Percentiles rank a stretch among this genome's conserved stretches.
Evolutionary conservation across 2,329 filamentous ascomycete species (phyloP).

Genomic region (Cladophialophora chaetospira): DNA sequence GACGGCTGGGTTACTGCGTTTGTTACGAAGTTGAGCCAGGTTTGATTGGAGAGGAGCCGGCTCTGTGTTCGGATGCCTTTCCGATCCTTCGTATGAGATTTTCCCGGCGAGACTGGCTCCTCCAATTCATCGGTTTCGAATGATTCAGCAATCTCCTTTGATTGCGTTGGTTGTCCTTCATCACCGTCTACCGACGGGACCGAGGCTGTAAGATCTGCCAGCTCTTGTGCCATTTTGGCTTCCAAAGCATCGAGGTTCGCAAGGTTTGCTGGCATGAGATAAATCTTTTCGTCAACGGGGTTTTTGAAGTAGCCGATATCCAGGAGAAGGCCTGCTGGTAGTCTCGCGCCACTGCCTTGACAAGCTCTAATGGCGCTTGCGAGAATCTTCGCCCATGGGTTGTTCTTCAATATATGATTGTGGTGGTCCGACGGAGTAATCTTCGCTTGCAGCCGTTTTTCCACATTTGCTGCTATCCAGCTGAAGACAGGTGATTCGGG

Average conservation of each 20-base stretch:
- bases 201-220: too few species aligned
- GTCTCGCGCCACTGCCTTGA: slow-evolving; percentile 24
- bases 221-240: slow-evolving; percentile 5
- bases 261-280: slow-evolving; percentile 25
- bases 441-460: slow-evolving; percentile 11
- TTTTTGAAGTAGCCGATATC: slow-evolving; percentile 23
- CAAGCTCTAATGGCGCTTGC: slow-evolving; percentile 26
- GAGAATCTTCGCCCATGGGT: slow-evolving; percentile 32
- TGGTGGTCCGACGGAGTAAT: slow-evolving; percentile 18
- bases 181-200: too few species aligned
- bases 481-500: slow-evolving; percentile 22
- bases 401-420: slow-evolving; percentile 23
- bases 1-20: background rate
- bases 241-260: slow-evolving; percentile 28
- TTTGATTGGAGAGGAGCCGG: slow-evolving; percentile 17
- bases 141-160: too few species aligned
- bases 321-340: slow-evolving; percentile 24
- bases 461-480: slow-evolving; percentile 7
- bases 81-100: background rate
- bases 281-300: slow-evolving; percentile 20
- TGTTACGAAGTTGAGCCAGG: slow-evolving; percentile 15
- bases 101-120: background rate
- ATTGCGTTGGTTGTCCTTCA: too few species aligned
- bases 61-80: slow-evolving; percentile 9
- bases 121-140: too few species aligned